A percentile compares a stretch with the other conserved stretches of the same genome.
phyloP scores from a whole-genome alignment of 768 basidiomycete genomes.

The Tremella fuciformis region DNA sequence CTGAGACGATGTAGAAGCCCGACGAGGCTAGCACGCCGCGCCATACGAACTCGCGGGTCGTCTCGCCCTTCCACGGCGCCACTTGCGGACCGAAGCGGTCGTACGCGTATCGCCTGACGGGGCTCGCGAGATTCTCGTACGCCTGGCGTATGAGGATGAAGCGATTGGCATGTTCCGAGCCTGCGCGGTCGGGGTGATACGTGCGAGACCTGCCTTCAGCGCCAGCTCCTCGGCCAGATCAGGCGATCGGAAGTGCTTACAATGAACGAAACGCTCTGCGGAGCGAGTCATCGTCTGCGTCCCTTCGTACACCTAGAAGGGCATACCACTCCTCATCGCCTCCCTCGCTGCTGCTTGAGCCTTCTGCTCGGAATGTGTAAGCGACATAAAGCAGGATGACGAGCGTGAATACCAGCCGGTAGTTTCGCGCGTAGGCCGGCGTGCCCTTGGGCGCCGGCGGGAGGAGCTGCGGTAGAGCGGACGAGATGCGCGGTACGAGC shows the following conservation, averaged over 20 bases:
- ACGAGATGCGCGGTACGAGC: slow-evolving; percentile 25
- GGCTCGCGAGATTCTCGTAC: slow-evolving; percentile 38
- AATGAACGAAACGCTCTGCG: slow-evolving; percentile 34
- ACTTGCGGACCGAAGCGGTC: slow-evolving; percentile 40
- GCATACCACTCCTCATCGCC: slow-evolving; percentile 35
- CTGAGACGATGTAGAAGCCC: slow-evolving; percentile 40
- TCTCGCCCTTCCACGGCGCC: slow-evolving; percentile 24
- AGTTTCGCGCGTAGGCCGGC: slow-evolving; percentile 26
- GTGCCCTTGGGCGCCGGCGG: slow-evolving; percentile 25
- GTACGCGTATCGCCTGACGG: slow-evolving; percentile 42
- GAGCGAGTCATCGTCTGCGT: slow-evolving; percentile 35
- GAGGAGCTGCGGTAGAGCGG: slow-evolving; percentile 30
- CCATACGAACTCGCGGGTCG: slow-evolving; percentile 30
- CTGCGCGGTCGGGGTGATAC: slow-evolving; percentile 42
- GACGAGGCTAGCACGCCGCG: slow-evolving; percentile 25
- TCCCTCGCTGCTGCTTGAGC: not conserved
- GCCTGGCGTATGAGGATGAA: slow-evolving; percentile 42
- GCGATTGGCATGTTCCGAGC: slow-evolving; percentile 15
- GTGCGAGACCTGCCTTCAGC: slow-evolving; percentile 26
- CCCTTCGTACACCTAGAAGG: slow-evolving; percentile 29
- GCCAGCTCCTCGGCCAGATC: slow-evolving; percentile 1
- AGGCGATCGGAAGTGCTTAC: slow-evolving; percentile 19
- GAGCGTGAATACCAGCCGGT: slow-evolving; percentile 23
- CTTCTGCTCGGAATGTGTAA: slow-evolving; percentile 25
- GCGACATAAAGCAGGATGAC: slow-evolving; percentile 24